Evolutionary conservation across 306 rosid genomes (phyloP).

Genomic region (Alnus rubra): DNA sequence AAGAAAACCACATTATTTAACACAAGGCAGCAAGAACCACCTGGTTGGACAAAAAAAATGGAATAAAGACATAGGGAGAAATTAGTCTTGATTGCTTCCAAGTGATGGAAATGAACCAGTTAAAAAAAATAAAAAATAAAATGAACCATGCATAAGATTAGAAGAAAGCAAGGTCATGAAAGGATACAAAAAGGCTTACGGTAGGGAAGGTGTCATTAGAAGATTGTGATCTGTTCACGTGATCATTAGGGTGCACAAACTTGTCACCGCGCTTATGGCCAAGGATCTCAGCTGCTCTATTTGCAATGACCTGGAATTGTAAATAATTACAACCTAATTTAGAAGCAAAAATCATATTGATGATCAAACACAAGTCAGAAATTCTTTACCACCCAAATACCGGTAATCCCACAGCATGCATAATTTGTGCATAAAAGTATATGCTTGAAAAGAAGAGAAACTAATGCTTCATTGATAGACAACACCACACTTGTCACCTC

Average conservation of each 20-base stretch:
- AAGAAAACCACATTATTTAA: neutral
- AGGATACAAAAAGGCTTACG: constrained; percentile 48
- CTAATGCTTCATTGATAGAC: neutral
- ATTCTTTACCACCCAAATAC: neutral
- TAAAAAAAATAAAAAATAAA: neutral
- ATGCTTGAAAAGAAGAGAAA: neutral
- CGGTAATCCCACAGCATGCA: neutral
- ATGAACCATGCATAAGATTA: neutral
- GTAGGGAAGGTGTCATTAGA: constrained; percentile 98
- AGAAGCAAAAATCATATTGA: neutral
- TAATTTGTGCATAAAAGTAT: neutral
- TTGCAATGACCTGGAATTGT: constrained; percentile 77
- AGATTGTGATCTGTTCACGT: constrained; percentile 95
- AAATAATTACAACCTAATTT: constrained; percentile 13
- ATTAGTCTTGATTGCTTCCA: neutral
- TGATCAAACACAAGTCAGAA: constrained; percentile 18
- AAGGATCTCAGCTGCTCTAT: constrained; percentile 95
- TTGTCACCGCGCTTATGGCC: constrained; percentile 90
- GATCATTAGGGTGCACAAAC: constrained; percentile 97
- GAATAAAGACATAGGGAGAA: constrained; percentile 1
- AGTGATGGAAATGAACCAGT: neutral
- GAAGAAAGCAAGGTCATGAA: neutral
- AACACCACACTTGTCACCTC: neutral
- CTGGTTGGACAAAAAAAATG: constrained; percentile 10
- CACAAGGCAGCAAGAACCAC: neutral